A percentile compares a stretch with the other conserved stretches of the same genome.
These are phyloP conservation scores for Hanseniaspora pseudoguilliermondii DNA, from an alignment of 805 yeast genomes.

Conservation along the genomic window DNA sequence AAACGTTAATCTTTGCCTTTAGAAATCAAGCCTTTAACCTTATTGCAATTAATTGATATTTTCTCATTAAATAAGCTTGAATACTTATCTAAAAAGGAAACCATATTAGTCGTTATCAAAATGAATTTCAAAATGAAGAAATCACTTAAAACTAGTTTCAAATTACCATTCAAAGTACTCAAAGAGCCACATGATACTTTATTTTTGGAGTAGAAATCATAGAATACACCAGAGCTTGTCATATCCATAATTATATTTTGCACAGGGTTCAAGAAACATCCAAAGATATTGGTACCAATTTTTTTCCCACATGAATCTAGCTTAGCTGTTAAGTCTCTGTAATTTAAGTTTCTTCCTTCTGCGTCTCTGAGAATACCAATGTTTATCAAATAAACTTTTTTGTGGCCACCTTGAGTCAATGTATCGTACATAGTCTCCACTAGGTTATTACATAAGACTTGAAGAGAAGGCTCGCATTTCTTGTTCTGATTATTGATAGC, in stretches of 20 bases:
- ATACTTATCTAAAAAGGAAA: background rate
- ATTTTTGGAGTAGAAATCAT: background rate
- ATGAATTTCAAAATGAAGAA: background rate
- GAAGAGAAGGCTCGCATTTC: background rate
- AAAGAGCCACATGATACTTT: conserved; percentile 3
- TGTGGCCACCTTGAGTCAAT: background rate
- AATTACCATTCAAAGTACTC: background rate
- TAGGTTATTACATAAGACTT: conserved; percentile 2
- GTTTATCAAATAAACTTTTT: background rate
- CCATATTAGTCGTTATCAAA: background rate
- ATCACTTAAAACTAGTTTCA: background rate
- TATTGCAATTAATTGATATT: background rate
- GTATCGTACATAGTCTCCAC: conserved; percentile 9
- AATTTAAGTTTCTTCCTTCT: background rate
- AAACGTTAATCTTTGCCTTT: too few relatives aligned
- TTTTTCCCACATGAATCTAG: background rate
- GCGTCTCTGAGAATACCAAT: conserved; percentile 6
- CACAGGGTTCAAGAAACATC: conserved; percentile 5
- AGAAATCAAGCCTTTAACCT: background rate
- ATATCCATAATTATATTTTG: conserved; percentile 5
- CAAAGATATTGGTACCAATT: background rate
- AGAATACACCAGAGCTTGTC: background rate
- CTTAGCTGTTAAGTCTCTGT: background rate
- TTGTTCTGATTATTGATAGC: background rate
- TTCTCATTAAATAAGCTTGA: background rate